Conservation (phyloP, 495 filamentous ascomycete species). For the Talaromyces adpressus region DNA sequence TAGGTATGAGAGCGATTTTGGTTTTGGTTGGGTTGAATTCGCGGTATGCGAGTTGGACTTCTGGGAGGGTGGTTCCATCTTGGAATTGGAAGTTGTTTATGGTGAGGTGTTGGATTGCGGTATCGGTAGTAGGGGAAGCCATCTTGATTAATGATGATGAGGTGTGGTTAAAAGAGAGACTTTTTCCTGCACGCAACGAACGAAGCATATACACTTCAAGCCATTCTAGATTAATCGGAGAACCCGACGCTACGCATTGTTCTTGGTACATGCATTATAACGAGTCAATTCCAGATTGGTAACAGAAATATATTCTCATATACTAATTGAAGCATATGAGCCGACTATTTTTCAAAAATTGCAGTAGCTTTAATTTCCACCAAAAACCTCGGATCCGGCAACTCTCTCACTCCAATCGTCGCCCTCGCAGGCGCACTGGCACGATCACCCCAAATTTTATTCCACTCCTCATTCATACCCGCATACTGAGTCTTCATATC, state of each 20-base stretch:
- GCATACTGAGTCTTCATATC: conserved; percentile 31
- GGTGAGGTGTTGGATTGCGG: conserved; percentile 23
- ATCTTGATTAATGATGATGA: background rate
- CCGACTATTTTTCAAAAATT: conserved; percentile 8
- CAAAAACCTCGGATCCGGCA: conserved; percentile 26
- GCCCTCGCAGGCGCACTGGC: conserved; percentile 25
- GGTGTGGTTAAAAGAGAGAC: background rate
- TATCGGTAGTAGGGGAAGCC: conserved; percentile 1
- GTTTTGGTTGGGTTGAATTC: conserved; percentile 28
- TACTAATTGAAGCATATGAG: background rate
- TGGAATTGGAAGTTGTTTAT: conserved; percentile 34
- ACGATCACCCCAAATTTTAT: conserved; percentile 26
- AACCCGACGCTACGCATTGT: background rate
- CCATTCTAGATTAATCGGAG: background rate
- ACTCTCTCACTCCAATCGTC: conserved; percentile 26
- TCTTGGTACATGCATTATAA: background rate
- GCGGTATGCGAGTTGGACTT: conserved; percentile 35
- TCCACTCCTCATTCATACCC: conserved; percentile 37
- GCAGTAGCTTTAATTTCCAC: conserved; percentile 29
- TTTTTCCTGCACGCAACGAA: background rate
- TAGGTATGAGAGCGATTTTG: conserved; percentile 36
- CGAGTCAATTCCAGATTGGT: background rate
- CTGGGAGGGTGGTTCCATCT: conserved; percentile 18
- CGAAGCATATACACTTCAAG: background rate
- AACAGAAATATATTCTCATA: background rate